Base-by-base conservation (phyloP, 768 basidiomycete species). In the Boletus reticulatus region DNA sequence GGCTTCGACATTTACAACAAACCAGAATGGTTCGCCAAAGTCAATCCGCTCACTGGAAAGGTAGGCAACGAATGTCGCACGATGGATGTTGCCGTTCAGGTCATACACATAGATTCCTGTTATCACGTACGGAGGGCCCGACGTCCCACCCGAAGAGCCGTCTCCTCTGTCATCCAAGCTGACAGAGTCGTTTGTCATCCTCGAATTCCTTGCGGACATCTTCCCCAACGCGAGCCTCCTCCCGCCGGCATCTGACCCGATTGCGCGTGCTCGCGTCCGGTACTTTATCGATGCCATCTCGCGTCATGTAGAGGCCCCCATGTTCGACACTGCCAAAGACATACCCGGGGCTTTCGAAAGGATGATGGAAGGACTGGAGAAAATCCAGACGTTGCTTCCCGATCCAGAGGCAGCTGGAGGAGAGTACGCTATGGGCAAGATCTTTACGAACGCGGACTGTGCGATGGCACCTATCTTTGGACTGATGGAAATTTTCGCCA, bases 141-240 rank as follows among this genome's bases (percentile, higher is more conserved):
- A 72, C 7, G 71, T 73, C 16, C 77, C 78, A 8, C 77, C 83
- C 0, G 79, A 81, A 50, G 65, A 76, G 5, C 86, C 87, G 0
- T 84, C 84, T 6, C 75, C 81, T 0, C 78, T 80, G 24, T 84
- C 84, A 3, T 62, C 71, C 52, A 87, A 87, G 68, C 60, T 88
- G 61, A 78, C 84, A 12, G 87, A 88, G 62, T 87, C 85, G 3
- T 75, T 78, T 37, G 76, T 86, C 27, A 78, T 87, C 54, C 73
- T 87, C 55, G 84, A 88, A 65, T 83, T 88, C 69, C 65, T 87
- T 52, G 84, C 83, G 11, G 86, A 87, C 61, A 65, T 87, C 37
- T 80, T 73, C 64, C 78, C 79, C 1, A 60, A 73, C 34, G 74
- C 78, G 2, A 24, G 49, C 32, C 73, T 86, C 48, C 77, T 84